Conservation (phyloP, 768 basidiomycete genomes). For the Trametes punicea region DNA sequence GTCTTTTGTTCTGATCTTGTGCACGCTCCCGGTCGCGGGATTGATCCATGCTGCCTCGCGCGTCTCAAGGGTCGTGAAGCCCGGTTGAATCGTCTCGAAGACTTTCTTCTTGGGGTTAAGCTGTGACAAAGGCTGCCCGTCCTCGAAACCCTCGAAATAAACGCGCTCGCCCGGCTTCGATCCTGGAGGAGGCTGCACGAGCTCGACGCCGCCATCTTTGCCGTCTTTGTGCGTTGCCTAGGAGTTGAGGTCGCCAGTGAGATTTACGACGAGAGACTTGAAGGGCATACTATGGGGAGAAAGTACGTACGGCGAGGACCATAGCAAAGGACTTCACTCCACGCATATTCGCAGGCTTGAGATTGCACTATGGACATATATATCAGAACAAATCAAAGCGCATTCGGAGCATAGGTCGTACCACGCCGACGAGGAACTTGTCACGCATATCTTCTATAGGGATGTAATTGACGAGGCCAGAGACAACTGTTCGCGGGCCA, state of each 20-base stretch:
- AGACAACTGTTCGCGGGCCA: conserved; percentile 94
- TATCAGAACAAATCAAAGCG: not conserved
- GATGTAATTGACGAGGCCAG: conserved; percentile 94
- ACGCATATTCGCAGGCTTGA: conserved; percentile 96
- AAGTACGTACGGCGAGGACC: conserved; percentile 83
- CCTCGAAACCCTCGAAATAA: conserved; percentile 94
- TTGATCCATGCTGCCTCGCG: conserved; percentile 93
- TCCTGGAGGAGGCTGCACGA: conserved; percentile 82
- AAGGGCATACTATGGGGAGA: no score
- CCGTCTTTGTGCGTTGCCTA: conserved; percentile 90
- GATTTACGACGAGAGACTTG: no score
- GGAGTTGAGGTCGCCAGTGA: no score
- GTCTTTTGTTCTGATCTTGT: conserved; percentile 82
- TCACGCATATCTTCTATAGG: conserved; percentile 92
- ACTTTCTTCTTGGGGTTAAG: conserved; percentile 99
- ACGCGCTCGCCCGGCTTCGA: conserved; percentile 90
- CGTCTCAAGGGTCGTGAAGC: conserved; percentile 89
- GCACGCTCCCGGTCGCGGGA: conserved; percentile 69
- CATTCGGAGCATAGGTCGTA: conserved; percentile 32
- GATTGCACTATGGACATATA: conserved; percentile 60
- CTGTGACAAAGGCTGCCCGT: conserved; percentile 67
- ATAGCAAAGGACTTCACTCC: conserved; percentile 98
- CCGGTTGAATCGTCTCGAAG: conserved; percentile 94
- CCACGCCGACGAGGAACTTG: conserved; percentile 79
- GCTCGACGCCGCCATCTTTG: conserved; percentile 86